phyloP scores from a whole-genome alignment of 2,329 filamentous ascomycete species.

The Aspergillus sojae region DNA sequence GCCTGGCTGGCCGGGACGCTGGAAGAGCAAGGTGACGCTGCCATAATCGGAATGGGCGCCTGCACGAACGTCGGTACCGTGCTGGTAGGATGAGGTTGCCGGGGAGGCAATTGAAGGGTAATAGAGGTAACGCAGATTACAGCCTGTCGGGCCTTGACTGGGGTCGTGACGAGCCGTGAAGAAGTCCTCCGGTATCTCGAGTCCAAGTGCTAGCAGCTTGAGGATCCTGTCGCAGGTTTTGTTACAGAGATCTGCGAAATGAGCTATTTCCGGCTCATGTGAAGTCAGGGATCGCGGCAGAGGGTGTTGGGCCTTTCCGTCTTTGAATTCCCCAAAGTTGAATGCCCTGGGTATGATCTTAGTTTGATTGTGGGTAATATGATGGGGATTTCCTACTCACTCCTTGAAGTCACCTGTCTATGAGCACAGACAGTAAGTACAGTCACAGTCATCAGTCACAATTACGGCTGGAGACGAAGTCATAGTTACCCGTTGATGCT shows the following conservation, averaged over 20 bases:
- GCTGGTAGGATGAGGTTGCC: slow-evolving; percentile 46
- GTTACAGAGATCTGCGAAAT: slow-evolving; percentile 73
- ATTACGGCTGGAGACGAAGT: background rate
- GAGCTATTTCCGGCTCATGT: slow-evolving; percentile 63
- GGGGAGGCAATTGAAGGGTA: slow-evolving; percentile 63
- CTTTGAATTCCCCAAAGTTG: slow-evolving; percentile 80
- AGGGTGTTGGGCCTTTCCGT: slow-evolving; percentile 73
- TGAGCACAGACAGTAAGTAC: background rate
- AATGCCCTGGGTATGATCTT: slow-evolving; percentile 65
- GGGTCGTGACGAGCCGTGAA: slow-evolving; percentile 65
- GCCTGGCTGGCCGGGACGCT: slow-evolving; percentile 79
- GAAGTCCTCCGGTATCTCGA: slow-evolving; percentile 60
- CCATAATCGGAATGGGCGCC: slow-evolving; percentile 92
- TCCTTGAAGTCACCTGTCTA: slow-evolving; percentile 87
- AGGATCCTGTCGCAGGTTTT: slow-evolving; percentile 73
- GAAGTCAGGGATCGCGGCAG: slow-evolving; percentile 66
- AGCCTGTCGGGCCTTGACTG: slow-evolving; percentile 53
- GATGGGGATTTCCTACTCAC: slow-evolving; percentile 49
- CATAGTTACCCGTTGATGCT: slow-evolving; percentile 69
- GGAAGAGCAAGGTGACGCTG: slow-evolving; percentile 73
- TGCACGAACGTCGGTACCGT: slow-evolving; percentile 71
- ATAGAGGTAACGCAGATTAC: slow-evolving; percentile 70
- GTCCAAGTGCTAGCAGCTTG: slow-evolving; percentile 74
- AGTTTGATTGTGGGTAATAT: background rate
- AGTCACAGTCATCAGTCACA: slow-evolving; percentile 14